phyloP scores from a whole-genome alignment of 2,329 filamentous ascomycete species.

The Fusarium odoratissimum region DNA sequence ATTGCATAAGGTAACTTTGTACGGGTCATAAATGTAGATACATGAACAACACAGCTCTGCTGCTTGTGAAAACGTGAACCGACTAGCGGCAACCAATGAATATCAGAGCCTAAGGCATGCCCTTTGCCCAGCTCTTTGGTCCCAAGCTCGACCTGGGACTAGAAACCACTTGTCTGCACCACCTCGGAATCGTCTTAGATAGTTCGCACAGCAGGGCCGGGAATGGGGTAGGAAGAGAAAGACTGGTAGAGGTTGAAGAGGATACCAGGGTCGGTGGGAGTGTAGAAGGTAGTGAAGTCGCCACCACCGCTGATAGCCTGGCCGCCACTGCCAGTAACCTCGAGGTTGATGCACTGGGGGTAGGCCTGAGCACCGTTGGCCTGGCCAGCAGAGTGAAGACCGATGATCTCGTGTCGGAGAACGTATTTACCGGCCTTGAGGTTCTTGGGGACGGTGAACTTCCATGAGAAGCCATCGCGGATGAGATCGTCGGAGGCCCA shows the following conservation, averaged over 20 bases:
- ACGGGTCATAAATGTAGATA: constrained; percentile 26
- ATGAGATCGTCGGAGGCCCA: constrained; percentile 69
- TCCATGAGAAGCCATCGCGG: constrained; percentile 58
- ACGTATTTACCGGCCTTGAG: constrained; percentile 65
- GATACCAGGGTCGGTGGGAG: constrained; percentile 49
- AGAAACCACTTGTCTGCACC: constrained; percentile 5
- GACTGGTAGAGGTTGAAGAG: constrained; percentile 51
- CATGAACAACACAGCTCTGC: constrained; percentile 29
- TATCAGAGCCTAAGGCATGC: constrained; percentile 1
- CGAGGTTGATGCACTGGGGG: constrained; percentile 64
- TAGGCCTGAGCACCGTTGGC: constrained; percentile 60
- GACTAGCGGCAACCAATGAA: constrained; percentile 26
- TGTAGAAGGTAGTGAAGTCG: constrained; percentile 52
- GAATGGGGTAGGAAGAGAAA: constrained; percentile 48
- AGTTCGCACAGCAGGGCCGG: constrained; percentile 42
- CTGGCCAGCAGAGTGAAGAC: constrained; percentile 60
- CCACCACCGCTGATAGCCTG: constrained; percentile 45
- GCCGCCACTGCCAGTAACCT: constrained; percentile 56
- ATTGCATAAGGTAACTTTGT: constrained; percentile 7
- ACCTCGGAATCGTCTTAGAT: constrained; percentile 14
- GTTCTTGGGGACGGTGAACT: constrained; percentile 58
- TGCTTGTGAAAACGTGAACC: constrained; percentile 18
- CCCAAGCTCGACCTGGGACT: not conserved
- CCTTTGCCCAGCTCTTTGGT: constrained; percentile 4
- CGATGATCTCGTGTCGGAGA: constrained; percentile 67